Evolutionary conservation across 2,329 filamentous ascomycete genomes (phyloP), one percentile per base, ranked within the genome.

Genomic region (Colletotrichum lindemuthianum): DNA sequence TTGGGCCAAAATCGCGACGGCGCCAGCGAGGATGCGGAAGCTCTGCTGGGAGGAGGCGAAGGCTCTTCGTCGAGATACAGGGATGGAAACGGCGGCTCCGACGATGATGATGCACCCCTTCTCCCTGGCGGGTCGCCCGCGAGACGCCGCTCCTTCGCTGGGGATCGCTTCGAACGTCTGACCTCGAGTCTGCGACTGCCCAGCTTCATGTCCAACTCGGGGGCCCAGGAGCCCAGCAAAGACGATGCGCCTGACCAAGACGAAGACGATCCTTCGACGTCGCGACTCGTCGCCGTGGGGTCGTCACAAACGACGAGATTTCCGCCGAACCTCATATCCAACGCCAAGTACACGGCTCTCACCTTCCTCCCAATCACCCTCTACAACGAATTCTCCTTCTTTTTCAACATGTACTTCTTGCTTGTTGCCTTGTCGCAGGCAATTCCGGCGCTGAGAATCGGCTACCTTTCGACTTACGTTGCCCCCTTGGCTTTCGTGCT

Each of bases 351-450:
- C 77, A 98, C 95, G 36, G 89, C 94, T 1, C 90, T 94, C 82
- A 97, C 92, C 56, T 99, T 99, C 77, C 85, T 99, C 12, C 96
- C 96, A 2, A 85, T 95, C 56, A 99, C 96, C 0, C 83, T 99
- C 24, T 99, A 97, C 79, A 98, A 98, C 79, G 96, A 99, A 75
- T 99, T 99, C 76, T 97, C 95, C 65, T 99, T 98, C 82, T 99
- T 99, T 80, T 97, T 99, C 84, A 99, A 99, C 84, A 92, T 98
- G 83, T 99, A 99, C 76, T 99, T 99, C 76, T 83, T 99, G 60
- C 88, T 98, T 33, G 96, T 99, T 53, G 96, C 96, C 7, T 79
- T 98, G 53, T 98, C 95, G 41, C 96, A 99, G 78, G 90, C 93
- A 47, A 94, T 99, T 72, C 94, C 93, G 4, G 87, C 92, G 24